These are phyloP conservation scores for Dactylis glomerata DNA, from an alignment of 176 grass and related monocot species.

Conservation along the genomic window DNA sequence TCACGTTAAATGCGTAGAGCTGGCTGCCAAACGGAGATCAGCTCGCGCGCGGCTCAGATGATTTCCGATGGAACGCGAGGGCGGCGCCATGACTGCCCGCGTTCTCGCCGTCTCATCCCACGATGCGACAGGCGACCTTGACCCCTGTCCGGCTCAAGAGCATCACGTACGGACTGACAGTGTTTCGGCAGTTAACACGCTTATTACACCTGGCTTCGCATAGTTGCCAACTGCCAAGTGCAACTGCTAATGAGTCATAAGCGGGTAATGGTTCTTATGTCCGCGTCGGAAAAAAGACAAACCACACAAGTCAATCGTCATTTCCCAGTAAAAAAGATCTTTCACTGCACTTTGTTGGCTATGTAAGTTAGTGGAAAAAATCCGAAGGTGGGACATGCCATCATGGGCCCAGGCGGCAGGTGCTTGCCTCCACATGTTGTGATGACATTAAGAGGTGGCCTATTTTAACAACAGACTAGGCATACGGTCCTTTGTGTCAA, in stretches of 20 bases:
- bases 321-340: too few species aligned
- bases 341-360: too few species aligned
- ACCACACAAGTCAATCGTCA: too few species aligned
- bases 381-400: too few species aligned
- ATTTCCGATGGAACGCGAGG: background rate
- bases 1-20: background rate
- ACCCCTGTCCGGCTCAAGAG: background rate
- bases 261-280: background rate
- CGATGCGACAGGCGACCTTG: background rate
- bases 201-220: background rate
- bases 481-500: too few species aligned
- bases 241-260: background rate
- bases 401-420: too few species aligned
- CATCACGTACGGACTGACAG: background rate
- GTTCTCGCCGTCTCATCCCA: background rate
- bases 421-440: too few species aligned
- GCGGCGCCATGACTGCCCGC: background rate
- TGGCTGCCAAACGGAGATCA: background rate
- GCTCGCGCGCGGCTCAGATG: background rate
- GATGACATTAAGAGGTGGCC: too few species aligned
- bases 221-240: background rate
- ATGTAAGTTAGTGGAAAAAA: too few species aligned
- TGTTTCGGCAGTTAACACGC: background rate
- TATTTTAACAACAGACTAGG: too few species aligned
- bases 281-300: background rate